Evolutionary conservation across 2,329 filamentous ascomycete species (phyloP).

Genomic region (Clarireedia paspali): DNA sequence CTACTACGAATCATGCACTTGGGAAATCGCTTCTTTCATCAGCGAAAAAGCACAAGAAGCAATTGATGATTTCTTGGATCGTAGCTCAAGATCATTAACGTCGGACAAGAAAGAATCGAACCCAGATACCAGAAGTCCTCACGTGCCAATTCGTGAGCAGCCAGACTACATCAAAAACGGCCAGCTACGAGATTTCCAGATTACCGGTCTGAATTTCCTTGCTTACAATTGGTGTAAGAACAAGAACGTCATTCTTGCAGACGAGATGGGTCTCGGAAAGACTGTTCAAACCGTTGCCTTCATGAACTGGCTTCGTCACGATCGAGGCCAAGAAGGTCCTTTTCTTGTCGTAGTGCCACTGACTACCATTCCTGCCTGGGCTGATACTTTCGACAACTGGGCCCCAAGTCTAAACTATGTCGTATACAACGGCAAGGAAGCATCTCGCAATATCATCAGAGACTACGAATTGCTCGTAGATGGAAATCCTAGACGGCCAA

Average conservation of each 20-base stretch:
- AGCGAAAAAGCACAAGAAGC: slow-evolving; percentile 75
- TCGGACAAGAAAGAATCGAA: slow-evolving; percentile 76
- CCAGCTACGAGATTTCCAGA: slow-evolving; percentile 84
- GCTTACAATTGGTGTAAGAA: slow-evolving; percentile 91
- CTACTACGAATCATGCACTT: slow-evolving; percentile 89
- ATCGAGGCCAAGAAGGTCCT: slow-evolving; percentile 82
- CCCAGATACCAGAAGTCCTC: slow-evolving; percentile 60
- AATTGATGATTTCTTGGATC: slow-evolving; percentile 86
- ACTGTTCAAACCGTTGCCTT: slow-evolving; percentile 97
- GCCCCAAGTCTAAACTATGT: slow-evolving; percentile 95
- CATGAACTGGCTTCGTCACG: slow-evolving; percentile 92
- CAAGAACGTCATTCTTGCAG: slow-evolving; percentile 93
- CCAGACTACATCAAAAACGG: slow-evolving; percentile 80
- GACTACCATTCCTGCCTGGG: slow-evolving; percentile 96
- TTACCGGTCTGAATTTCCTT: slow-evolving; percentile 90
- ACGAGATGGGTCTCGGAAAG: slow-evolving; percentile 98
- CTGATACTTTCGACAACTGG: slow-evolving; percentile 95
- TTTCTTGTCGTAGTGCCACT: slow-evolving; percentile 96
- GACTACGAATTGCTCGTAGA: slow-evolving; percentile 86
- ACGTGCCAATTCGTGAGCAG: slow-evolving; percentile 69
- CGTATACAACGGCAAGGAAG: slow-evolving; percentile 86
- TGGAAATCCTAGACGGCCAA: slow-evolving; percentile 78
- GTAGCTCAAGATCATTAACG: slow-evolving; percentile 69
- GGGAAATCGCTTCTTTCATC: slow-evolving; percentile 74
- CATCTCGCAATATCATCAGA: slow-evolving; percentile 77